phyloP scores from a whole-genome alignment of 2,329 filamentous ascomycete species.

The Fusarium sp. region DNA sequence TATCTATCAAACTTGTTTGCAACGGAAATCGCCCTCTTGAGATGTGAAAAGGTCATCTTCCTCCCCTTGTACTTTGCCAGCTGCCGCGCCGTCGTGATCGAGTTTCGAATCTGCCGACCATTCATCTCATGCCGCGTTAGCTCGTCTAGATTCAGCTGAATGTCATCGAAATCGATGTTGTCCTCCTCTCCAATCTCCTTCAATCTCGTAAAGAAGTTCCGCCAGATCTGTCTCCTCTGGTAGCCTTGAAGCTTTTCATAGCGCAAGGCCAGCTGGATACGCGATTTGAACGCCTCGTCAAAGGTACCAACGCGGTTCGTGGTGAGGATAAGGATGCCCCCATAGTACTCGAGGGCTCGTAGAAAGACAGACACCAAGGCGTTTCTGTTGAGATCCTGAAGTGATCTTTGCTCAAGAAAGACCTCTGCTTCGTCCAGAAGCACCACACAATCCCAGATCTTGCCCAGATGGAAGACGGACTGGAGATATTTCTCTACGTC shows the following conservation, averaged over 20 bases:
- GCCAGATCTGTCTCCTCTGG: slow-evolving; percentile 12
- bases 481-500: slow-evolving; percentile 2
- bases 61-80: slow-evolving; percentile 4
- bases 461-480: neutral
- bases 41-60: slow-evolving; percentile 6
- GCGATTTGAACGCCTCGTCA: slow-evolving; percentile 18
- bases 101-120: slow-evolving; percentile 18
- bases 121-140: slow-evolving; percentile 5
- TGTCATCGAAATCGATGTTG: slow-evolving; percentile 5
- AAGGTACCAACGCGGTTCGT: slow-evolving; percentile 17
- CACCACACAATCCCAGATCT: neutral
- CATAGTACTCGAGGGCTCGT: slow-evolving; percentile 13
- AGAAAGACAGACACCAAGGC: neutral
- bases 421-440: slow-evolving; percentile 21
- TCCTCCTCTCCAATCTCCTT: neutral
- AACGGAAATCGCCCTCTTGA: slow-evolving; percentile 11
- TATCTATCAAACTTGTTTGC: slow-evolving; percentile 21
- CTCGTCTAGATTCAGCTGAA: neutral
- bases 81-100: slow-evolving; percentile 14
- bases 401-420: slow-evolving; percentile 5
- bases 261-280: slow-evolving; percentile 8
- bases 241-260: slow-evolving; percentile 6
- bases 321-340: neutral
- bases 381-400: slow-evolving; percentile 5
- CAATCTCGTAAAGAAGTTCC: neutral